Evolutionary conservation across 1,284 basidiomycete genomes (phyloP), one percentile per base, ranked within the genome.

Genomic region (Clitocybe nebularis): DNA sequence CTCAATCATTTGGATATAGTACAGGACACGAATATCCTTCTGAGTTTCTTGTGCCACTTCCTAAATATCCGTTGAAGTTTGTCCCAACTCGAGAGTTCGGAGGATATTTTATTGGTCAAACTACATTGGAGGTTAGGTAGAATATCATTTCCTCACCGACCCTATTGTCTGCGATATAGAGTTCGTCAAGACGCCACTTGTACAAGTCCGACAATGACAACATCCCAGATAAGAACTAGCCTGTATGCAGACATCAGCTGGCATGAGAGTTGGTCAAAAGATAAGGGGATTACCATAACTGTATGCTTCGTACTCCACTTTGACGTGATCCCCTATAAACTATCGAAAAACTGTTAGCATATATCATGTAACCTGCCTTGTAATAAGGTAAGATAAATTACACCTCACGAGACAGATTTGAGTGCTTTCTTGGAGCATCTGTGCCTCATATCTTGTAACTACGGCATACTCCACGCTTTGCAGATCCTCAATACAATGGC

Each of bases 301-400:
- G 43, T 88, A 81, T 5, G 93, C 93, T 66, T 99, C 95, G 54
- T 90, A 92, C 68, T 96, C 77, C 5, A 85, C 82, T 34, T 89
- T 85, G 34, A 93, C 75, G 51, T 90, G 83, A 47, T 93, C 87
- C 23, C 85, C 82, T 41, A 96, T 81, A 19, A 95, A 70, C 81
- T 93, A 56, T 11, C 17, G 34, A n/a, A n/a, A n/a, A n/a, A n/a
- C n/a, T n/a, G n/a, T n/a, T n/a, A n/a, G n/a, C 20, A 35, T 19
- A 28, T 16, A 46, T 58, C 16, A 24, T 29, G 28, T 10, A 32
- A 48, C 64, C 43, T 48, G 93, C 89, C 68, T 81, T 87, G 64
- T 96, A 85, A 60, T 95, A 97, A n/a, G n/a, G n/a, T n/a, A n/a
- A n/a, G n/a, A n/a, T n/a, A n/a, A n/a, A n/a, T n/a, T n/a, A n/a